Conservation (phyloP, 1,284 basidiomycete species). For the Pholiota adiposa region DNA sequence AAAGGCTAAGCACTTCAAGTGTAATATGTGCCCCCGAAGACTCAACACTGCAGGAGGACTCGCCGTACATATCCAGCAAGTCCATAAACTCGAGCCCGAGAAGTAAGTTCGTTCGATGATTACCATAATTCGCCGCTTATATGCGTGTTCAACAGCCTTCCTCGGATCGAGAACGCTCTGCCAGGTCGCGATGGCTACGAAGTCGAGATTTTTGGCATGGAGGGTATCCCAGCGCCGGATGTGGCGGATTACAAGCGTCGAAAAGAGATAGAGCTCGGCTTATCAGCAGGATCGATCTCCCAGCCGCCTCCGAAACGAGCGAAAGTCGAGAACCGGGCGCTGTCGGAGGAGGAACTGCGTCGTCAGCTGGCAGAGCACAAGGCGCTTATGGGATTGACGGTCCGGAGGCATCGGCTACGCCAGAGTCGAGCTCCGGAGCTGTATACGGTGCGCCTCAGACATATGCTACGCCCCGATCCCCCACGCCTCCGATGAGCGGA, state of each 20-base stretch:
- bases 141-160: constrained; percentile 47
- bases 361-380: constrained; percentile 90
- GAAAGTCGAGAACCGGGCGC: constrained; percentile 80
- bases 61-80: constrained; percentile 98
- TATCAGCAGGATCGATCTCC: constrained; percentile 79
- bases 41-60: constrained; percentile 97
- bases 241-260: constrained; percentile 93
- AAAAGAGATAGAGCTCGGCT: constrained; percentile 91
- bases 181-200: constrained; percentile 98
- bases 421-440: constrained; percentile 40
- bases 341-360: constrained; percentile 84
- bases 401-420: constrained; percentile 21
- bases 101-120: constrained; percentile 61
- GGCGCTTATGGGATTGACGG: constrained; percentile 82
- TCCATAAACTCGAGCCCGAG: constrained; percentile 97
- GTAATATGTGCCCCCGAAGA: constrained; percentile 92
- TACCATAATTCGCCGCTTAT: constrained; percentile 2
- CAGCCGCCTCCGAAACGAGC: constrained; percentile 82
- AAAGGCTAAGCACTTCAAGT: constrained; percentile 99
- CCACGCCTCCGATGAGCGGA: constrained; percentile 27
- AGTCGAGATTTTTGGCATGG: constrained; percentile 99
- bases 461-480: constrained; percentile 59
- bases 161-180: constrained; percentile 93
- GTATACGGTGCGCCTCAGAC: constrained; percentile 73
- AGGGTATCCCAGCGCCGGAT: constrained; percentile 94